Base-by-base conservation (phyloP, 129 eudicot species). In the Tagetes patula region DNA sequence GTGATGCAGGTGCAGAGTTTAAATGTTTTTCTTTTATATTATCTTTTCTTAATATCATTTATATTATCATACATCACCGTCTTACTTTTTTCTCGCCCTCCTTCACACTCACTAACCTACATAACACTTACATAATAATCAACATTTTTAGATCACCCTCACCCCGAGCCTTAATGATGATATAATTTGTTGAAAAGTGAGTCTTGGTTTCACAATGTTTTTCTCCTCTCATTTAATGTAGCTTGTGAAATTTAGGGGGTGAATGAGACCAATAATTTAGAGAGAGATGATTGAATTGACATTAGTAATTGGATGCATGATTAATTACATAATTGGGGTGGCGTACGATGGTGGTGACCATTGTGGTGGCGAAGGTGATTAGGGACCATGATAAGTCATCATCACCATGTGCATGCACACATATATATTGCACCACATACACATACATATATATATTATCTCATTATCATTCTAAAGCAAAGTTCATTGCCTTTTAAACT, bases 361-460 rank as follows among this genome's bases (percentile, higher is more conserved):
- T 45, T 34, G 37, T 55, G 62, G 62, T 12, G 0, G 36, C 6
- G 62, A 3, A 33, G 58, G 72, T 34, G 73, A 61, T 43, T 53
- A n/a, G 10, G 73, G 27, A 3, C 59, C 37, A 42, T 41, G 72
- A 50, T 78, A 49, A 78, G 77, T 78, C 77, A 71, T 78, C 72
- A 78, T 62, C 77, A 70, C 82, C 82, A 78, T 71, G 82, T 78
- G 82, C 82, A 71, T 72, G 70, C 27, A 48, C 27, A 20, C 27
- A n/a, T n/a, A n/a, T n/a, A n/a, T n/a, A n/a, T 45, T 75, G 77
- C 82, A 70, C 82, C 82, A 78, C 63, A 77, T 78, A 77, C 82
- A 71, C 77, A 77, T 0, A 48, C 47, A 6, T 52, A 61, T 59
- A 8, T 37, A 78, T 62, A 70, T 78, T 54, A 78, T 78, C 72